phyloP scores from a whole-genome alignment of 192 early-diverging fungal genomes.

The Backusella sp. region DNA sequence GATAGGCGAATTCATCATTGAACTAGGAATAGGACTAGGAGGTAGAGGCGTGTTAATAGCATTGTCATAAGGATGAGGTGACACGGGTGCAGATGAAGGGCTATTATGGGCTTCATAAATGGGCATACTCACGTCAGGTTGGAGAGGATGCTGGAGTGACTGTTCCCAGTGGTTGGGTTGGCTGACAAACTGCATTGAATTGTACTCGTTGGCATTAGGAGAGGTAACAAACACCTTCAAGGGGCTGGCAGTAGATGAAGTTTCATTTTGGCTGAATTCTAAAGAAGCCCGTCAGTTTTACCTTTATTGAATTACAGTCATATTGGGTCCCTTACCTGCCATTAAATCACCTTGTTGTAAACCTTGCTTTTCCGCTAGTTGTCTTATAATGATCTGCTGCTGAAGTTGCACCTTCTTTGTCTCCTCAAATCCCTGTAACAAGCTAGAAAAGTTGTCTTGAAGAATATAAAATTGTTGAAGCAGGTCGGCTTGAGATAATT shows the following conservation, averaged over 20 bases:
- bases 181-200: not conserved
- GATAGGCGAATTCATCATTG: not conserved
- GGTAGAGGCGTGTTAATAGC: constrained; percentile 10
- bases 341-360: constrained; percentile 1
- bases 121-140: not conserved
- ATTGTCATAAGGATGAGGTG: not conserved
- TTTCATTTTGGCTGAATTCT: constrained; percentile 2
- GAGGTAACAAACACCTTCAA: not conserved
- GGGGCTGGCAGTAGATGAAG: not conserved
- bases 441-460: constrained; percentile 69
- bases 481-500: constrained; percentile 72
- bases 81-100: not conserved
- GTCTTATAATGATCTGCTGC: constrained; percentile 61
- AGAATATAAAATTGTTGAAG: constrained; percentile 69
- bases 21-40: constrained; percentile 7
- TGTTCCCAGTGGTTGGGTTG: not conserved
- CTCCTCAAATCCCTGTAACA: constrained; percentile 70
- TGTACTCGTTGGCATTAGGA: not conserved
- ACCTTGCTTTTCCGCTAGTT: constrained; percentile 13
- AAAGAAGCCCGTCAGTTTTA: not conserved
- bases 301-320: no score
- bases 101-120: not conserved
- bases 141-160: not conserved
- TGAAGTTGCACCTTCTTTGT: constrained; percentile 61
- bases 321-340: not conserved